Evolutionary conservation across 2,329 filamentous ascomycete species (phyloP).

Genomic region (Epicoccum sorghinum): DNA sequence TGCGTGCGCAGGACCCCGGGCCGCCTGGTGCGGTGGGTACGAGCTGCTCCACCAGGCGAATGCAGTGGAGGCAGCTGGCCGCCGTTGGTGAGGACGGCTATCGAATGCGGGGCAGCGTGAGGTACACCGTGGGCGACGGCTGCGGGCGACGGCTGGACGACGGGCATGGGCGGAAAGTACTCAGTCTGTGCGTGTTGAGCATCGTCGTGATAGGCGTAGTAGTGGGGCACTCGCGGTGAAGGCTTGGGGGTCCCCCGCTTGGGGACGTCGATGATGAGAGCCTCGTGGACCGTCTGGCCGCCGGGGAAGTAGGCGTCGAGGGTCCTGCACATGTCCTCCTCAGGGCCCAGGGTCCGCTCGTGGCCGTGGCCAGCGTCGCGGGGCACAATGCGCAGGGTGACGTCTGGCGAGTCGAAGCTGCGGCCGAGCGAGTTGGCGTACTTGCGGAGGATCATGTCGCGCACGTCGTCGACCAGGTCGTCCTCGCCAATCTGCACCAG

Average conservation of each 20-base stretch:
- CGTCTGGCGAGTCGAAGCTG: conserved; percentile 88
- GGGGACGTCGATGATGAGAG: conserved; percentile 87
- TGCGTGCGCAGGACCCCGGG: conserved; percentile 72
- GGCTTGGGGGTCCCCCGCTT: conserved; percentile 76
- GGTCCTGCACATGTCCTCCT: conserved; percentile 79
- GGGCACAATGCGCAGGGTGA: conserved; percentile 78
- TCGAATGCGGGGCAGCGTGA: conserved; percentile 61
- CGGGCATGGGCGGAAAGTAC: conserved; percentile 77
- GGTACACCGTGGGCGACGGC: conserved; percentile 44
- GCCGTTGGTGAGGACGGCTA: conserved; percentile 75
- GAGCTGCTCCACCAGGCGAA: conserved; percentile 70
- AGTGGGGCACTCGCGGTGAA: conserved; percentile 67
- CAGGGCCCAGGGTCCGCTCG: conserved; percentile 79
- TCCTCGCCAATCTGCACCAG: conserved; percentile 84
- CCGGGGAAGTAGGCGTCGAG: conserved; percentile 84
- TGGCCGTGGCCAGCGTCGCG: conserved; percentile 61
- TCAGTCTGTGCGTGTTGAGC: conserved; percentile 72
- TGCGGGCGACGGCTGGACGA: conserved; percentile 49
- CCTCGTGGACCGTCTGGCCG: conserved; percentile 87
- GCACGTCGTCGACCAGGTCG: conserved; percentile 91
- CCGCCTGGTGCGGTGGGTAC: conserved; percentile 60
- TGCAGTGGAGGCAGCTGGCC: conserved; percentile 81
- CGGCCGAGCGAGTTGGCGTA: conserved; percentile 91
- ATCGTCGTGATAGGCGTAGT: conserved; percentile 67
- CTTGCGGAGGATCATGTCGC: conserved; percentile 89